A percentile compares a stretch with the other conserved stretches of the same genome.
Evolutionary conservation across 441 rosid genomes (phyloP).

Genomic region (California macrophylla): DNA sequence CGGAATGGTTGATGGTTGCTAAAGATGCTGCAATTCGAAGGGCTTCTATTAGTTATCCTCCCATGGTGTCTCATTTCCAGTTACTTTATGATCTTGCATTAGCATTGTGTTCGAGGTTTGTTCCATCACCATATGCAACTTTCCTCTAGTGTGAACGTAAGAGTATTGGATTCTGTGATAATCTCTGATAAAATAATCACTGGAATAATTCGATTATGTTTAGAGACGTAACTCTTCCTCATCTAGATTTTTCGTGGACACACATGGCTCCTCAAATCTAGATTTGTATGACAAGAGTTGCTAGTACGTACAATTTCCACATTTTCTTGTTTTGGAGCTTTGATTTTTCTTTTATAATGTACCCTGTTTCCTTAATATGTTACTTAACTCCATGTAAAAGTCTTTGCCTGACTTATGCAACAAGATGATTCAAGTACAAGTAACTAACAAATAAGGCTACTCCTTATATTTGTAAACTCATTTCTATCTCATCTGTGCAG

Average conservation of each 20-base stretch:
- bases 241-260: background rate
- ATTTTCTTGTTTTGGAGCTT: too few relatives aligned
- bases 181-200: background rate
- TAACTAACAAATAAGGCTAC: conserved; percentile 2
- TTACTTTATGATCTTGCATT: conserved; percentile 88
- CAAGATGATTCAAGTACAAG: background rate
- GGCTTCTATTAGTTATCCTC: conserved; percentile 90
- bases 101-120: conserved; percentile 72
- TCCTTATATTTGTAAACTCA: background rate
- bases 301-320: too few relatives aligned
- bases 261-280: background rate
- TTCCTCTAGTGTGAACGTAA: background rate
- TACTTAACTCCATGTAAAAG: too few relatives aligned
- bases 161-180: background rate
- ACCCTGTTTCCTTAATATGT: too few relatives aligned
- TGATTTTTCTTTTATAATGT: too few relatives aligned
- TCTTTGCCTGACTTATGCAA: too few relatives aligned
- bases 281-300: background rate
- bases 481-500: conserved; percentile 34
- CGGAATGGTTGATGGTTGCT: conserved; percentile 81
- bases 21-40: conserved; percentile 92
- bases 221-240: background rate
- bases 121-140: conserved; percentile 5
- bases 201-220: too few relatives aligned
- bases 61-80: conserved; percentile 99